Percentiles rank a stretch among this genome's conserved stretches.
Conservation (phyloP, 805 yeast species). For the Pichia cabralensis region DNA sequence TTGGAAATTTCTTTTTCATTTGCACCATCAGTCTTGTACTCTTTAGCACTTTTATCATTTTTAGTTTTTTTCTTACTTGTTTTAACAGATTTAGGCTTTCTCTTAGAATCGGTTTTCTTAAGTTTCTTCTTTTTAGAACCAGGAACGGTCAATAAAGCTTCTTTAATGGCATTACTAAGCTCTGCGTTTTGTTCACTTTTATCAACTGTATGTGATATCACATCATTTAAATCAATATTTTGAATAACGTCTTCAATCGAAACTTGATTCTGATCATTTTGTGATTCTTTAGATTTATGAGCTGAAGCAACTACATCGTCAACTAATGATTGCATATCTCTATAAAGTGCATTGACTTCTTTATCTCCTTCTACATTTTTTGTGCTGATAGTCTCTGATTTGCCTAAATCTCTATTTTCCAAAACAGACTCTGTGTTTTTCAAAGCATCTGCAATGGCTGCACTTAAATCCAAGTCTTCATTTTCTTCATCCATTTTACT, state of each 20-base stretch:
- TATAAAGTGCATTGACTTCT: conserved; percentile 3
- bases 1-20: too few relatives aligned
- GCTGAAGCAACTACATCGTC: neutral
- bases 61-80: neutral
- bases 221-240: conserved; percentile 12
- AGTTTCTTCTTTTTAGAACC: conserved; percentile 1
- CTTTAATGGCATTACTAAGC: conserved; percentile 4
- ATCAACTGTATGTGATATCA: conserved; percentile 13
- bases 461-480: conserved; percentile 13
- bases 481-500: neutral
- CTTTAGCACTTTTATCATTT: neutral
- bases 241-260: conserved; percentile 9
- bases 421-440: conserved; percentile 8
- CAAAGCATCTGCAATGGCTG: conserved; percentile 20
- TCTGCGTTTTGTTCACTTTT: conserved; percentile 5
- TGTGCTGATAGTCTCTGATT: too few relatives aligned
- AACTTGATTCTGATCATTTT: too few relatives aligned
- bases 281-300: neutral
- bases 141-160: conserved; percentile 6
- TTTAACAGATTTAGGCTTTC: neutral
- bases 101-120: neutral
- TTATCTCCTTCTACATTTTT: conserved; percentile 2
- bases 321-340: conserved; percentile 7
- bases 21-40: too few relatives aligned
- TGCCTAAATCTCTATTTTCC: conserved; percentile 2